A percentile compares a stretch with the other conserved stretches of the same genome.
These are phyloP conservation scores for Hypoxylon fragiforme DNA, from an alignment of 495 filamentous ascomycete species.

Conservation along the genomic window DNA sequence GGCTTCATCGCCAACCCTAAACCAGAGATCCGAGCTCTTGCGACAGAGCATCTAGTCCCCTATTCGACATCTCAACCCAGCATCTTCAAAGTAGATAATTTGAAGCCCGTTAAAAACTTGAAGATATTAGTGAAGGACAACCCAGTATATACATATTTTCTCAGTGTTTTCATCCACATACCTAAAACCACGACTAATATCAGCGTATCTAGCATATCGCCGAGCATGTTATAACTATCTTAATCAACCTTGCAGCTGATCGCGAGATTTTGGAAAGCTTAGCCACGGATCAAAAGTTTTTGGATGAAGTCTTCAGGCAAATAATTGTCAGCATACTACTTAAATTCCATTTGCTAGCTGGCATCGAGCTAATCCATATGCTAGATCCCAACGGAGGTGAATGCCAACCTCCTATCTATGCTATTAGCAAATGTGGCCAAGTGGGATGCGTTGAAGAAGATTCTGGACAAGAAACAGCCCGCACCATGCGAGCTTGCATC, in stretches of 20 bases:
- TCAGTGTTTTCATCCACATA: too few relatives aligned
- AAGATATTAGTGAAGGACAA: slow-evolving; percentile 88
- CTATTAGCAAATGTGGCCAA: slow-evolving; percentile 90
- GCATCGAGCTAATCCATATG: slow-evolving; percentile 12
- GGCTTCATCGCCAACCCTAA: slow-evolving; percentile 91
- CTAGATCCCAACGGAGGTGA: slow-evolving; percentile 60
- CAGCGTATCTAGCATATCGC: slow-evolving; percentile 87
- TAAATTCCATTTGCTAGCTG: background rate
- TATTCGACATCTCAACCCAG: slow-evolving; percentile 76
- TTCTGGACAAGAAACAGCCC: slow-evolving; percentile 65
- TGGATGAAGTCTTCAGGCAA: slow-evolving; percentile 70
- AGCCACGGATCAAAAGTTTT: slow-evolving; percentile 77
- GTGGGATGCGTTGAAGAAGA: slow-evolving; percentile 66
- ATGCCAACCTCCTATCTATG: slow-evolving; percentile 86
- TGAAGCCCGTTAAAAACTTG: slow-evolving; percentile 82
- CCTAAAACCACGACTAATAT: too few relatives aligned
- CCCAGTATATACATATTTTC: slow-evolving; percentile 68
- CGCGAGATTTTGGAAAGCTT: slow-evolving; percentile 70
- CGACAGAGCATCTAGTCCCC: slow-evolving; percentile 81
- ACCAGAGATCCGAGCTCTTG: slow-evolving; percentile 73
- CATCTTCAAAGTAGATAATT: slow-evolving; percentile 80
- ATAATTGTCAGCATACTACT: slow-evolving; percentile 73
- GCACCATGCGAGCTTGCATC: slow-evolving; percentile 65
- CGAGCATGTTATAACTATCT: slow-evolving; percentile 87
- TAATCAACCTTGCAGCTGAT: slow-evolving; percentile 88